Conservation (phyloP, 441 rosid species). For the Erodium moschatum region DNA sequence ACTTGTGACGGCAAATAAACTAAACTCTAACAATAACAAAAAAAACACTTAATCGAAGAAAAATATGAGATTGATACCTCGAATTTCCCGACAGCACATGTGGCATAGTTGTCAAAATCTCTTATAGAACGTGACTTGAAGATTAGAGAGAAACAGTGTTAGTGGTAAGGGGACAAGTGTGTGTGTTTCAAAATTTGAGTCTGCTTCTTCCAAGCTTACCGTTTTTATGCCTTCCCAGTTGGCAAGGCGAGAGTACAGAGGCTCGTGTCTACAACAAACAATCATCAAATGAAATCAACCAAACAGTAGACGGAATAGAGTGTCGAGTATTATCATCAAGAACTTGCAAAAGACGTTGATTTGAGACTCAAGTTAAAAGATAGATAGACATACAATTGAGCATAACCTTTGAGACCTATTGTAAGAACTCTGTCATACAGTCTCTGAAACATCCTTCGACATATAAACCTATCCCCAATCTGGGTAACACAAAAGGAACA, state of each 20-base stretch:
- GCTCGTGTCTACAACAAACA: constrained; percentile 21
- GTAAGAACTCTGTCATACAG: constrained; percentile 26
- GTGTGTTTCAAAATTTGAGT: too few relatives aligned
- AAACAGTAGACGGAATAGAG: background rate
- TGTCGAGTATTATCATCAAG: background rate
- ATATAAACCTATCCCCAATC: constrained; percentile 26
- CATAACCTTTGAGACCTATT: constrained; percentile 27
- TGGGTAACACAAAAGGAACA: constrained; percentile 11
- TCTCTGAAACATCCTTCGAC: constrained; percentile 22
- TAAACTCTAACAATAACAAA: too few relatives aligned
- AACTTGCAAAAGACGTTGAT: background rate
- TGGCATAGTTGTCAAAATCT: constrained; percentile 26
- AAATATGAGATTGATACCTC: constrained; percentile 17
- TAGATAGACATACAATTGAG: constrained; percentile 22
- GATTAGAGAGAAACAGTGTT: too few relatives aligned
- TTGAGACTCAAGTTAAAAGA: background rate
- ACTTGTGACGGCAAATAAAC: too few relatives aligned
- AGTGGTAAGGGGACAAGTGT: too few relatives aligned
- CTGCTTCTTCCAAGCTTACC: constrained; percentile 8
- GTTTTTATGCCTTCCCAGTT: constrained; percentile 27
- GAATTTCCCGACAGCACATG: constrained; percentile 26
- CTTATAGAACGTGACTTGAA: constrained; percentile 22
- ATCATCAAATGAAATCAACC: background rate
- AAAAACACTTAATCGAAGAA: background rate
- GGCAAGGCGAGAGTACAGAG: constrained; percentile 25